These are phyloP conservation scores for Cladosporium colombiae DNA, from an alignment of 2,329 filamentous ascomycete species.

Conservation along the genomic window DNA sequence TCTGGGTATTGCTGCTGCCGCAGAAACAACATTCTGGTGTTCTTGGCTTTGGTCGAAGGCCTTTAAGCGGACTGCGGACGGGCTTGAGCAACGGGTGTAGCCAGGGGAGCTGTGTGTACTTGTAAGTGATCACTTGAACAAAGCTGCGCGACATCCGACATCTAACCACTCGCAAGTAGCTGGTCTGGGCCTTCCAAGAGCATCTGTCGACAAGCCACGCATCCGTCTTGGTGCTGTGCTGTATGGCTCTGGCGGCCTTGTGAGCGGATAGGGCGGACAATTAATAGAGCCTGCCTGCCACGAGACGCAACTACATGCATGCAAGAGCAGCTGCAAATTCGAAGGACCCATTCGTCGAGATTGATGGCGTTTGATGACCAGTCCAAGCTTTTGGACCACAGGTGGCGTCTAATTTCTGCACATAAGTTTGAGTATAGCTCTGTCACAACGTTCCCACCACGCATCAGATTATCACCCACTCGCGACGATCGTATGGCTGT, in stretches of 20 bases:
- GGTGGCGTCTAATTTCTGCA: neutral
- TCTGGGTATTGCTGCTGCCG: slow-evolving; percentile 1
- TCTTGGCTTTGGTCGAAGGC: slow-evolving; percentile 6
- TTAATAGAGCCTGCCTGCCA: neutral
- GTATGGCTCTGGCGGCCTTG: neutral
- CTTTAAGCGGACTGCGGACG: neutral
- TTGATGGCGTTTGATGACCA: neutral
- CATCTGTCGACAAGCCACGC: neutral
- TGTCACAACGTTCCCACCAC: neutral
- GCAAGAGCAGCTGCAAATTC: neutral
- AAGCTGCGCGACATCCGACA: neutral
- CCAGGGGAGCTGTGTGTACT: neutral
- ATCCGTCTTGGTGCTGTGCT: neutral
- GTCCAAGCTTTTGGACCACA: neutral
- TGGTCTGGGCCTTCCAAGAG: neutral
- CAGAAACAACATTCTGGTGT: slow-evolving; percentile 9
- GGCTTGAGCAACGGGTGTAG: neutral
- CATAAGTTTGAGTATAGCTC: neutral
- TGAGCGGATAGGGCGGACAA: neutral
- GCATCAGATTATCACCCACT: neutral
- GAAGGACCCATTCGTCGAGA: neutral
- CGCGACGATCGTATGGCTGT: neutral
- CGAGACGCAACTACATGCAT: neutral
- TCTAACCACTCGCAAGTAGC: neutral
- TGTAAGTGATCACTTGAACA: neutral